A percentile compares a stretch with the other conserved stretches of the same genome.
Conservation (phyloP, 2,329 filamentous ascomycete genomes). For the Hypoxylon sp. region DNA sequence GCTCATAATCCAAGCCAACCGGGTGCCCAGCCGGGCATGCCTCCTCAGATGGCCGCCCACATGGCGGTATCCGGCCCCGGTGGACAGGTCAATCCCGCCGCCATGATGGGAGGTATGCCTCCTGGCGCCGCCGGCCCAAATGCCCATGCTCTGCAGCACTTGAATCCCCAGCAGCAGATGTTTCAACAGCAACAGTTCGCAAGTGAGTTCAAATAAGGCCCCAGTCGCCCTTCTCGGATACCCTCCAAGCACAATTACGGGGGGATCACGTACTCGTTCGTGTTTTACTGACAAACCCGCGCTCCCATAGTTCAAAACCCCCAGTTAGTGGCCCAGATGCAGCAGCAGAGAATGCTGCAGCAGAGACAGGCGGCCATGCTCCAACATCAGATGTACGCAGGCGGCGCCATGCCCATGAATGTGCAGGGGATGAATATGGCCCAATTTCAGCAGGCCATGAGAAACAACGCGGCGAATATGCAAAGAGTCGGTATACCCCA, state of each 20-base stretch:
- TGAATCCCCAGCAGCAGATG: conserved; percentile 72
- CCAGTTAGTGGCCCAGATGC: conserved; percentile 50
- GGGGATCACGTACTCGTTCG: neutral
- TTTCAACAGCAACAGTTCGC: conserved; percentile 63
- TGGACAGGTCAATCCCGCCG: conserved; percentile 78
- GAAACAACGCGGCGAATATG: conserved; percentile 54
- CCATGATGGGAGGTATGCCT: conserved; percentile 83
- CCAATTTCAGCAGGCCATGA: conserved; percentile 62
- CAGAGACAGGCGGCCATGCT: conserved; percentile 51
- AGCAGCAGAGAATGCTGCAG: conserved; percentile 50
- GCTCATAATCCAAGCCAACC: conserved; percentile 78
- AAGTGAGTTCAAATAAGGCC: conserved; percentile 47
- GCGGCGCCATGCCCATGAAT: conserved; percentile 59
- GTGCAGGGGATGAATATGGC: conserved; percentile 54
- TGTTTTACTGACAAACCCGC: conserved; percentile 29
- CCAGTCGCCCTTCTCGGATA: neutral
- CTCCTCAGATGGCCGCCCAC: conserved; percentile 76
- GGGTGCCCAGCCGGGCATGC: conserved; percentile 75
- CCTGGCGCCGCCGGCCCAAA: conserved; percentile 74
- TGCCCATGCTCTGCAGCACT: conserved; percentile 79
- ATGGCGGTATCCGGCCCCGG: conserved; percentile 81
- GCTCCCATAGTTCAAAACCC: conserved; percentile 51
- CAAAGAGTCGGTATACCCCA: conserved; percentile 60
- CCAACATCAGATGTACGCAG: conserved; percentile 53
- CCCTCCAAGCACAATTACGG: neutral